phyloP scores from a whole-genome alignment of 2,329 filamentous ascomycete species.

The Simplicillium sp. region DNA sequence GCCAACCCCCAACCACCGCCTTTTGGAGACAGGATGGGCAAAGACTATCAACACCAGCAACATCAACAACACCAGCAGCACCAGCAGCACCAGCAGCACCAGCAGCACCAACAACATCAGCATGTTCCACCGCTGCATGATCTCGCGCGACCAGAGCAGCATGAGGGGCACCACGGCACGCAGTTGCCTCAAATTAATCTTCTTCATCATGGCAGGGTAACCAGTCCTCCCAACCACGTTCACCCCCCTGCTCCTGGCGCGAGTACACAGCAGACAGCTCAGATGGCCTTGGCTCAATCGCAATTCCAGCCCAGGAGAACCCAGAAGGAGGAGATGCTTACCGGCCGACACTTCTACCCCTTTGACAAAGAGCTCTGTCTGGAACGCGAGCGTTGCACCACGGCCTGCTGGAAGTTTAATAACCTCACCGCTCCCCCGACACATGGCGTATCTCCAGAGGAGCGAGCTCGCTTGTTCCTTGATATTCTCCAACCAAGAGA shows the following conservation, averaged over 20 bases:
- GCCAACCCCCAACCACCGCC: slow-evolving; percentile 36
- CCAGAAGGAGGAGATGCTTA: slow-evolving; percentile 87
- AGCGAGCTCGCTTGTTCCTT: slow-evolving; percentile 60
- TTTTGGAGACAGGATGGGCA: slow-evolving; percentile 40
- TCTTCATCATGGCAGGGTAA: slow-evolving; percentile 39
- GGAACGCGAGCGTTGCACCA: slow-evolving; percentile 77
- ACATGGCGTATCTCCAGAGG: slow-evolving; percentile 57
- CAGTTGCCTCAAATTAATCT: slow-evolving; percentile 49
- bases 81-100: slow-evolving; percentile 44
- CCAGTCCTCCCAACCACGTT: slow-evolving; percentile 32
- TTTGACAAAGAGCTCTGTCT: slow-evolving; percentile 69
- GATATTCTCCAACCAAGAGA: slow-evolving; percentile 60
- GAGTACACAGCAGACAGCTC: slow-evolving; percentile 46
- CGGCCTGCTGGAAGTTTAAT: slow-evolving; percentile 79
- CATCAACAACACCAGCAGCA: slow-evolving; percentile 44
- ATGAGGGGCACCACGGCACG: slow-evolving; percentile 40
- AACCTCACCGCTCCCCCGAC: slow-evolving; percentile 64
- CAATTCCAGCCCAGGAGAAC: slow-evolving; percentile 42
- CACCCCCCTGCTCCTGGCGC: slow-evolving; percentile 25
- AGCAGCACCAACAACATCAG: slow-evolving; percentile 42
- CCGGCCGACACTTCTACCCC: slow-evolving; percentile 68
- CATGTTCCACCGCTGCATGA: slow-evolving; percentile 6
- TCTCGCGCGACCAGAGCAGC: slow-evolving; percentile 33
- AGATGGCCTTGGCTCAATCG: slow-evolving; percentile 47
- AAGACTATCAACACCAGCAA: slow-evolving; percentile 50